Conservation (phyloP, 495 filamentous ascomycete genomes). For the Lophiostoma macrostomum region DNA sequence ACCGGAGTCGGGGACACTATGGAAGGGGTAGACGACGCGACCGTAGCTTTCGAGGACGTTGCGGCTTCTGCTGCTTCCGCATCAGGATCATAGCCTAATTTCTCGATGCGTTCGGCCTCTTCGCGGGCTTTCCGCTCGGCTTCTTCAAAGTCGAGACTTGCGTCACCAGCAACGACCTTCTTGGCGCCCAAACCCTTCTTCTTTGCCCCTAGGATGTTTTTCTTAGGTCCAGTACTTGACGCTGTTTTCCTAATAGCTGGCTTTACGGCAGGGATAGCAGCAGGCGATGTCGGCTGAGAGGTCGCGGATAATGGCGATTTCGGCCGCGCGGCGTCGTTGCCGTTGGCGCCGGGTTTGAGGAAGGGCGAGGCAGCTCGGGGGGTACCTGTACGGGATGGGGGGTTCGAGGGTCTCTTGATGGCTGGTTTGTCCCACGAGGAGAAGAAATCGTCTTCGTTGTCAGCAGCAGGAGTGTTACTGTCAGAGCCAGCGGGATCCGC, state of each 20-base stretch:
- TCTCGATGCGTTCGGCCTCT: constrained; percentile 93
- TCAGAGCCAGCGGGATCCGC: constrained; percentile 56
- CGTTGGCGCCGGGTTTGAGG: constrained; percentile 68
- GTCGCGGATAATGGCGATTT: constrained; percentile 72
- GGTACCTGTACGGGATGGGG: constrained; percentile 85
- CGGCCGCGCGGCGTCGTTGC: constrained; percentile 67
- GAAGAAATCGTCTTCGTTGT: constrained; percentile 92
- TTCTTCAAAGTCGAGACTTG: constrained; percentile 90
- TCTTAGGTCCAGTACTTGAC: constrained; percentile 70
- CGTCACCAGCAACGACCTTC: constrained; percentile 66
- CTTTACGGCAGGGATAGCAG: constrained; percentile 69
- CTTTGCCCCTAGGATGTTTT: constrained; percentile 87
- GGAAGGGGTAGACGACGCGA: constrained; percentile 35
- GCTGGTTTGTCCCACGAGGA: constrained; percentile 97
- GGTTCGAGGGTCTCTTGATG: constrained; percentile 94
- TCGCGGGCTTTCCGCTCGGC: constrained; percentile 96
- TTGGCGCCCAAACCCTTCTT: constrained; percentile 92
- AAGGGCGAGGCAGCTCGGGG: constrained; percentile 86
- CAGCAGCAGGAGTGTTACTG: constrained; percentile 68
- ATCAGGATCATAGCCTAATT: constrained; percentile 95
- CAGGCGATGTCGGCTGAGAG: constrained; percentile 48
- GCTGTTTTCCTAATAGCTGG: constrained; percentile 72
- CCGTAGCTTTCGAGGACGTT: constrained; percentile 5
- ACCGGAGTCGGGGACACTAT: constrained; percentile 73
- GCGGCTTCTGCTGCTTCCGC: constrained; percentile 61